Percentiles rank a stretch among this genome's conserved stretches.
Evolutionary conservation across 306 rosid genomes (phyloP).

Genomic region (Sechiopsis laciniata): DNA sequence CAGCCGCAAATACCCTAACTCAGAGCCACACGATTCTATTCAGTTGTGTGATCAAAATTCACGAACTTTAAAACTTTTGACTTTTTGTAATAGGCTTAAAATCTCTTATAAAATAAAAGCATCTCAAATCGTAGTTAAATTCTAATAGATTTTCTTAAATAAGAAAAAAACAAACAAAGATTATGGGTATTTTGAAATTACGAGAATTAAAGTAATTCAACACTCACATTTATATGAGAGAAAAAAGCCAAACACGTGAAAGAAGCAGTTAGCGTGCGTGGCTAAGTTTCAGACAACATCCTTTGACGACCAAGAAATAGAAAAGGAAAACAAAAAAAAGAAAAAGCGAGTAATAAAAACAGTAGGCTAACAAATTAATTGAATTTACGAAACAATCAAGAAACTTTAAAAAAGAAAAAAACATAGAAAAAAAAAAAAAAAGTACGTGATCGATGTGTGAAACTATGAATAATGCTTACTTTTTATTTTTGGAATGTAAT

Average conservation of each 20-base stretch:
- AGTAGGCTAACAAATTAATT: neutral
- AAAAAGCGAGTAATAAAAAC: neutral
- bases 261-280: neutral
- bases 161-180: too few relatives aligned
- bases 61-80: neutral
- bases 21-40: neutral
- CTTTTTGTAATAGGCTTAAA: neutral
- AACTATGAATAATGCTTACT: neutral
- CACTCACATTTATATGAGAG: neutral
- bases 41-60: too few relatives aligned
- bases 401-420: neutral
- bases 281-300: neutral
- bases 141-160: too few relatives aligned
- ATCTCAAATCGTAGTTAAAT: too few relatives aligned
- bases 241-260: conserved; percentile 17
- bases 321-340: too few relatives aligned
- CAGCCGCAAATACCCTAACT: neutral
- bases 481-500: too few relatives aligned
- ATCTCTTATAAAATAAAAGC: too few relatives aligned
- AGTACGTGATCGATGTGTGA: neutral
- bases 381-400: neutral
- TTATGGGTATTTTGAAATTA: too few relatives aligned
- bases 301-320: neutral
- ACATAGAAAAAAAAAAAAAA: too few relatives aligned
- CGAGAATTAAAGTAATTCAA: too few relatives aligned